Evolutionary conservation across 1,284 basidiomycete genomes (phyloP).

Genomic region (Gomphus sp.): DNA sequence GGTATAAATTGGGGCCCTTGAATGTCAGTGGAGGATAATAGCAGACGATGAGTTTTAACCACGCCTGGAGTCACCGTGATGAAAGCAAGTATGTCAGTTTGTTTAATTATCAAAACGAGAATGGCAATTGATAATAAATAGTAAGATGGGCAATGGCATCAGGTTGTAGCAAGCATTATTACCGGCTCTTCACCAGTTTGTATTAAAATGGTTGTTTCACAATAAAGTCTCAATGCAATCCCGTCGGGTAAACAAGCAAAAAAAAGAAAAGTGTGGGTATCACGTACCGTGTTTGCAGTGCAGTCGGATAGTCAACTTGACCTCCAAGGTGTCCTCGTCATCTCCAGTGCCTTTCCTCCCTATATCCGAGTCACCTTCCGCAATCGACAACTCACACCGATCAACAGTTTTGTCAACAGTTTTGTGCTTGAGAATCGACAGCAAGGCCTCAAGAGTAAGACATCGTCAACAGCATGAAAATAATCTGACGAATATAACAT

Average conservation of each 20-base stretch:
- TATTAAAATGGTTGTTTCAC: not conserved
- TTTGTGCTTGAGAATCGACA: conserved; percentile 64
- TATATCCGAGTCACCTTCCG: conserved; percentile 35
- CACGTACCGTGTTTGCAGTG: conserved; percentile 70
- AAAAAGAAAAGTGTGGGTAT: not conserved
- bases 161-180: too few relatives aligned
- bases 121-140: too few relatives aligned
- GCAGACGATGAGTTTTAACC: conserved; percentile 65
- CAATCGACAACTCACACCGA: conserved; percentile 60
- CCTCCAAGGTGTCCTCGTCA: conserved; percentile 56
- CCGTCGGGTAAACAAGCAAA: not conserved
- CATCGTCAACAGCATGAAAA: not conserved
- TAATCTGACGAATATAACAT: conserved; percentile 5
- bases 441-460: conserved; percentile 38
- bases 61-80: conserved; percentile 46
- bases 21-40: conserved; percentile 47
- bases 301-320: conserved; percentile 57
- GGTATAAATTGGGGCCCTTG: conserved; percentile 54
- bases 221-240: not conserved
- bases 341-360: conserved; percentile 29
- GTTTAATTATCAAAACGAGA: too few relatives aligned
- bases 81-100: not conserved
- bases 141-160: too few relatives aligned
- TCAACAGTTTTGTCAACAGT: conserved; percentile 68
- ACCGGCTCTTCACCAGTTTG: not conserved